Evolutionary conservation across 139 green algal genomes (phyloP).

Genomic region (Diplosphaera chodatii): DNA sequence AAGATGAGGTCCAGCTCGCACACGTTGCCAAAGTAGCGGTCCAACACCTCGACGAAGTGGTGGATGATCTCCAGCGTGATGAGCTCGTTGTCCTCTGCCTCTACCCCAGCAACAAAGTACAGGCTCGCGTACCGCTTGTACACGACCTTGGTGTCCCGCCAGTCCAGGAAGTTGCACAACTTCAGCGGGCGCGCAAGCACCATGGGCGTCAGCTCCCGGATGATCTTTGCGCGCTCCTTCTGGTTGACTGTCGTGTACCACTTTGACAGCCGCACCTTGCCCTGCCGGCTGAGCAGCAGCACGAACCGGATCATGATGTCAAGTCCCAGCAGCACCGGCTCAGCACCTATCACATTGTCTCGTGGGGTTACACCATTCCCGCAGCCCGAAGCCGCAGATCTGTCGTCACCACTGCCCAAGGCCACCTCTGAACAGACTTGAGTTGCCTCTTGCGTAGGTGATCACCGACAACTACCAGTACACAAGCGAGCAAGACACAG

Average conservation of each 20-base stretch:
- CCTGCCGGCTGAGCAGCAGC: constrained; percentile 90
- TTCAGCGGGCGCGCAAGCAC: constrained; percentile 78
- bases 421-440: too few relatives aligned
- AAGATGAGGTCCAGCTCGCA: constrained; percentile 99
- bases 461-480: too few relatives aligned
- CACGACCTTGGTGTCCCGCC: constrained; percentile 77
- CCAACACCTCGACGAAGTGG: constrained; percentile 87
- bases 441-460: too few relatives aligned
- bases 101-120: constrained; percentile 90
- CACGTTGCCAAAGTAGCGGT: constrained; percentile 97
- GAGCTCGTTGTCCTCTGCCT: constrained; percentile 77
- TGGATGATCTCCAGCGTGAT: constrained; percentile 93
- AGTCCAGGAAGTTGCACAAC: constrained; percentile 98
- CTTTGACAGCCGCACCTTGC: constrained; percentile 95
- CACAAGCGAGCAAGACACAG: too few relatives aligned
- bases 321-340: too few relatives aligned
- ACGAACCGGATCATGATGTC: constrained; percentile 98
- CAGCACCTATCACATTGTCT: too few relatives aligned
- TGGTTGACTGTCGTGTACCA: constrained; percentile 92
- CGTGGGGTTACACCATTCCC: too few relatives aligned
- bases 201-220: constrained; percentile 67
- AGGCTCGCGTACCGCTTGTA: constrained; percentile 94
- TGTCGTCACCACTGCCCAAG: too few relatives aligned
- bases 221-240: constrained; percentile 84
- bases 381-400: too few relatives aligned